Evolutionary conservation across 768 basidiomycete genomes (phyloP), one percentile per base, ranked within the genome.

Genomic region (Collybia sordida): DNA sequence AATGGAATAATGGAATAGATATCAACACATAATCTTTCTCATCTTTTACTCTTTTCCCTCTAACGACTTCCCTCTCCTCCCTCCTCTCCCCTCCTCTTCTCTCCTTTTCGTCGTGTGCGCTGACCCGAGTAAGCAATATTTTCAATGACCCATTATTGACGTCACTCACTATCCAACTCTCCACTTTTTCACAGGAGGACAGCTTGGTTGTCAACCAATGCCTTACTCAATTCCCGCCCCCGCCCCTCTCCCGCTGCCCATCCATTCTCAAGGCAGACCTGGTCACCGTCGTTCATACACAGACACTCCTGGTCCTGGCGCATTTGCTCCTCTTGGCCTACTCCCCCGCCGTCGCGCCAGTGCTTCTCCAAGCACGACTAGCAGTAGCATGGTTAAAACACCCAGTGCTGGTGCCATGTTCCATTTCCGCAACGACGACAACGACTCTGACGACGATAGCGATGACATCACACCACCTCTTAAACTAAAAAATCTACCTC

Each of bases 241-340:
- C 41, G 22, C 47, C 14, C 54, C 62, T 50, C 31, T 44, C 19
- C 59, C 57, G 15, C 57, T 64, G 9, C 63, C 62, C 24, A 51
- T 53, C 42, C 65, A 65, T 23, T 58, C 61, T 35, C 54, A 58
- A 19, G 72, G 65, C 40, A 61, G 69, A 8, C 60, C 66, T 23
- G 65, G 69, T 47, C 72, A 73, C 52, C 66, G 70, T 34, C 65
- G 71, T 41, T 67, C 68, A 14, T 72, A 68, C 59, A 66, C 70
- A 36, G 69, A 74, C 22, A 70, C 74, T 48, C 61, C 59, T 44
- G 72, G 74, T 35, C 63, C 70, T 18, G 81, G 80, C 51, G 72
- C 82, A 18, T 82, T 83, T 49, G 68, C 69, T 15, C 64, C 77
- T 9, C 67, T 83, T 39, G 71, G 73, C 19, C 39, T 58, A 15